Evolutionary conservation across 2,329 filamentous ascomycete genomes (phyloP), one percentile per base, ranked within the genome.

Genomic region (Sclerotinia minor): DNA sequence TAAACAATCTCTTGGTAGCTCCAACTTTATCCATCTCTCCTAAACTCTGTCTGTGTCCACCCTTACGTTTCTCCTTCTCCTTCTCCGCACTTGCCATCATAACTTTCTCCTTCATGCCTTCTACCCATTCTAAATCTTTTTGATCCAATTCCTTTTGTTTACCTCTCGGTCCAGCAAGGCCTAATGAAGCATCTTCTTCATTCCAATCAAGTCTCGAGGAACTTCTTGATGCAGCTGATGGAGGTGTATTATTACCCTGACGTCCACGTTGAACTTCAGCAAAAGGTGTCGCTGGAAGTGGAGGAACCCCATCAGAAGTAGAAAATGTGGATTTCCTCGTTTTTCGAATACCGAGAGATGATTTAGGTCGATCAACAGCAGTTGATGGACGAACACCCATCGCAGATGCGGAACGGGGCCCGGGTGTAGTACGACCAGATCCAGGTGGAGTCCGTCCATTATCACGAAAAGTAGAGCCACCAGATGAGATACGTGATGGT

Each of bases 81-180:
- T 81, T 80, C 76, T 87, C 87, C 67, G 85, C 85, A 75, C 89
- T 91, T 69, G 87, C 90, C 58, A 88, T 83, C 69, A 89, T 85
- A 52, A 93, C 92, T 76, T 92, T 90, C 75, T 92, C 89, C 79
- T 92, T 89, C 81, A 95, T 90, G 70, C 88, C 91, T 77, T 94
- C 89, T 13, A 95, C 90, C 92, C 92, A 95, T 50, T 89, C 87
- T 68, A 87, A 83, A 75, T 89, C 92, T 78, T 93, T 89, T 67
- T 89, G 87, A 67, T 87, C 91, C 80, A 87, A 90, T 76, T 83
- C 85, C 9, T 86, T 83, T 71, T 84, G 85, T 77, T 86, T 89
- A 47, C 84, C 83, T 58, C 84, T 86, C 1, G 90, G 90, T 0
- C 91, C 91, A 0, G 90, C 89, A 60, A 93, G 85, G 6, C 90